Evolutionary conservation across 2,329 filamentous ascomycete species (phyloP).

Genomic region (Myrmaecium sp.): DNA sequence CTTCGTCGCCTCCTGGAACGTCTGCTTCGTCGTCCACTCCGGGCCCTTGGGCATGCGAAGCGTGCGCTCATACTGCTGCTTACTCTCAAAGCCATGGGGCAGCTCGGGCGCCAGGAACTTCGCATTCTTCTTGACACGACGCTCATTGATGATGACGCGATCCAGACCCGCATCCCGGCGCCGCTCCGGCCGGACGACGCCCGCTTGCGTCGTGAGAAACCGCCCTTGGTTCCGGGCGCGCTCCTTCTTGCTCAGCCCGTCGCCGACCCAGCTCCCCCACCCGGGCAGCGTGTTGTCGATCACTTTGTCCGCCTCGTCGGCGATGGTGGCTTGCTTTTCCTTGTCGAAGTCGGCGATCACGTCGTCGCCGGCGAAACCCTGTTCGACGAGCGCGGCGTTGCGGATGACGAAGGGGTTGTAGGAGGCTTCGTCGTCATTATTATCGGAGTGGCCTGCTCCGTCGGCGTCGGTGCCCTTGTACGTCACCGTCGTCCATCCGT

Average conservation of each 20-base stretch:
- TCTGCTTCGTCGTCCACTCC: conserved; percentile 94
- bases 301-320: conserved; percentile 68
- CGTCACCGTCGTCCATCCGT: conserved; percentile 28
- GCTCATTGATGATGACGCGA: conserved; percentile 84
- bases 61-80: conserved; percentile 77
- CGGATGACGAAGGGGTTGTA: conserved; percentile 25
- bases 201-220: conserved; percentile 44
- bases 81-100: conserved; percentile 78
- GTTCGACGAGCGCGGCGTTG: conserved; percentile 53
- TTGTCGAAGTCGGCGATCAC: conserved; percentile 63
- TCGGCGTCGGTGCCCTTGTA: conserved; percentile 16
- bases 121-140: conserved; percentile 74
- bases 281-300: conserved; percentile 76
- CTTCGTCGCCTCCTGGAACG: conserved; percentile 77
- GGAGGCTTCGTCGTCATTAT: conserved; percentile 22
- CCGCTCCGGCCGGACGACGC: conserved; percentile 59
- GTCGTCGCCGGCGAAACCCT: conserved; percentile 75
- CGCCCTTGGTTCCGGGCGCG: conserved; percentile 33
- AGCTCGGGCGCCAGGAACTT: conserved; percentile 74
- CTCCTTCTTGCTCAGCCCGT: conserved; percentile 57
- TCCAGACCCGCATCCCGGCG: conserved; percentile 71
- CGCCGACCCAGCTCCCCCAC: conserved; percentile 85
- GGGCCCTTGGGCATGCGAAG: conserved; percentile 75
- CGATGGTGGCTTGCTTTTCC: conserved; percentile 57
- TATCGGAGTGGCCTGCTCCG: conserved; percentile 10